Evolutionary conservation across 2,329 filamentous ascomycete species (phyloP).

Genomic region (Colletotrichum limetticola): DNA sequence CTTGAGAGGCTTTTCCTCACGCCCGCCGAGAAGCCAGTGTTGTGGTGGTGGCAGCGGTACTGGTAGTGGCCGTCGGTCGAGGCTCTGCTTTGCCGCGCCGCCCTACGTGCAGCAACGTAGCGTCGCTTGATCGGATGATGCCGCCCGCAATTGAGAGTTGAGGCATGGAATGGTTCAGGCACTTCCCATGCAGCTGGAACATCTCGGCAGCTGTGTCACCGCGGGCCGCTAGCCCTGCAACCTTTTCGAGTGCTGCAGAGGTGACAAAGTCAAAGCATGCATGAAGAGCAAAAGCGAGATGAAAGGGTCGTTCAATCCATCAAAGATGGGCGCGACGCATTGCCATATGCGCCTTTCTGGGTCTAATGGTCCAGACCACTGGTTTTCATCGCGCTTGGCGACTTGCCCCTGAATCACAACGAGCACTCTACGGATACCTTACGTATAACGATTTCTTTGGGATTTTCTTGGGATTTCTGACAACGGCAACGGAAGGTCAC

Average conservation of each 20-base stretch:
- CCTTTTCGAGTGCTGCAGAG: slow-evolving; percentile 16
- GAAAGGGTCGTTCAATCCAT: slow-evolving; percentile 27
- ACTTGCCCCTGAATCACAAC: slow-evolving; percentile 11
- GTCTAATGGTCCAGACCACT: slow-evolving; percentile 8
- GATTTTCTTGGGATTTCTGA: not conserved
- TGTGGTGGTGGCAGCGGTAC: slow-evolving; percentile 8
- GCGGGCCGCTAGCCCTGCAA: slow-evolving; percentile 24
- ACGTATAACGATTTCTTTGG: not conserved
- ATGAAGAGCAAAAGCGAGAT: slow-evolving; percentile 30
- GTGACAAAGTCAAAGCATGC: slow-evolving; percentile 17
- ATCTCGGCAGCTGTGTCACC: slow-evolving; percentile 27
- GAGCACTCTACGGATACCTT: not conserved
- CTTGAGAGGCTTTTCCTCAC: not conserved
- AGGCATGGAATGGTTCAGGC: slow-evolving; percentile 18
- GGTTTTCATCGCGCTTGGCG: slow-evolving; percentile 3
- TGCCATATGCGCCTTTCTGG: not conserved
- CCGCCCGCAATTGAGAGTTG: slow-evolving; percentile 6
- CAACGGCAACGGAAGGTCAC: slow-evolving; percentile 7
- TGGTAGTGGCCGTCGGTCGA: slow-evolving; percentile 2
- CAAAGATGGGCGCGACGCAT: slow-evolving; percentile 8
- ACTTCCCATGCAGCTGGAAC: slow-evolving; percentile 33
- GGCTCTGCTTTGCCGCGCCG: not conserved
- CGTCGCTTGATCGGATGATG: slow-evolving; percentile 34
- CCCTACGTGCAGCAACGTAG: slow-evolving; percentile 2
- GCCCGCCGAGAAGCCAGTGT: not conserved